Percentiles rank a stretch among this genome's conserved stretches.
phyloP scores from a whole-genome alignment of 2,329 filamentous ascomycete species.

The Aquanectria penicillioides region DNA sequence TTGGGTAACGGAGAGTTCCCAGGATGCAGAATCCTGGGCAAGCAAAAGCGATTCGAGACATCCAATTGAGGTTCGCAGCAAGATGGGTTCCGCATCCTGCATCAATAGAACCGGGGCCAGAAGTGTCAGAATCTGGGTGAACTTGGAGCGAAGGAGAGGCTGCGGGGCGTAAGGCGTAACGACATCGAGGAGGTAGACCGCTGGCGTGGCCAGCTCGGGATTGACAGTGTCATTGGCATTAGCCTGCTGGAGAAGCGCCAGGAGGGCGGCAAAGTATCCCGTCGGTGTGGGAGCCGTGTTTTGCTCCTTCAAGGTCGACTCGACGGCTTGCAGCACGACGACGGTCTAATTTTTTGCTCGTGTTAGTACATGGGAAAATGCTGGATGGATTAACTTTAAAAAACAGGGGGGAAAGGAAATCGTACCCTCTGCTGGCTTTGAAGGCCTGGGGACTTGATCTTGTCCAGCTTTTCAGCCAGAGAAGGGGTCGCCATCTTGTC shows the following conservation, averaged over 20 bases:
- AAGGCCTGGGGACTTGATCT: slow-evolving; percentile 95
- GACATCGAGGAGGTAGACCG: slow-evolving; percentile 95
- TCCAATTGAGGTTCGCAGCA: slow-evolving; percentile 88
- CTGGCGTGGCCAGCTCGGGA: slow-evolving; percentile 83
- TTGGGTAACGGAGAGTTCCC: slow-evolving; percentile 85
- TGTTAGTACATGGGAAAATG: slow-evolving; percentile 14
- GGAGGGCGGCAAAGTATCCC: slow-evolving; percentile 93
- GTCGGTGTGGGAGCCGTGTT: slow-evolving; percentile 85
- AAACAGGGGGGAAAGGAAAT: not conserved
- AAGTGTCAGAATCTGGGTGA: slow-evolving; percentile 88
- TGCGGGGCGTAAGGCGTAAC: slow-evolving; percentile 86
- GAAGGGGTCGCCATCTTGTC: slow-evolving; percentile 57
- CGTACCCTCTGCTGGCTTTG: slow-evolving; percentile 92
- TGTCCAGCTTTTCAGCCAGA: slow-evolving; percentile 91
- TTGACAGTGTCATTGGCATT: slow-evolving; percentile 75
- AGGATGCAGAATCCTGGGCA: slow-evolving; percentile 87
- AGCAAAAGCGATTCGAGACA: slow-evolving; percentile 91
- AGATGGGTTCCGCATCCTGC: slow-evolving; percentile 84
- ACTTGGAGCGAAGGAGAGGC: slow-evolving; percentile 91
- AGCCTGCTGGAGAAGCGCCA: slow-evolving; percentile 86
- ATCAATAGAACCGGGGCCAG: slow-evolving; percentile 86
- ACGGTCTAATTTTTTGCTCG: slow-evolving; percentile 67
- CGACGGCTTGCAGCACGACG: slow-evolving; percentile 88
- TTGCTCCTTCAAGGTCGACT: slow-evolving; percentile 91
- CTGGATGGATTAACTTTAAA: slow-evolving; percentile 9